phyloP scores from a whole-genome alignment of 331 rosid species.

The Erythrophleum ivorense region DNA sequence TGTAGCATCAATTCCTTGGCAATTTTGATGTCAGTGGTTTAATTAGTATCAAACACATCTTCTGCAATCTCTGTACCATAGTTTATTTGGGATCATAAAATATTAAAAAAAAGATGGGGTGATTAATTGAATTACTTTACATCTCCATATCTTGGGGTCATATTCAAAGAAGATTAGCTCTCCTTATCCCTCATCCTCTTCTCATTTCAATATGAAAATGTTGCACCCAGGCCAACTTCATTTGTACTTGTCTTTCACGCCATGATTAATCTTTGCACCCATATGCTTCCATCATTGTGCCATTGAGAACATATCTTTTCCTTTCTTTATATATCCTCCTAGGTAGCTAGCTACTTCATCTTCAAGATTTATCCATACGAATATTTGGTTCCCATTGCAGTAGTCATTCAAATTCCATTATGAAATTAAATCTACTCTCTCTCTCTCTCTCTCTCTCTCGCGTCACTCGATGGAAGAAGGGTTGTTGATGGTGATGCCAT shows the following conservation, averaged over 20 bases:
- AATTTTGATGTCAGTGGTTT: constrained; percentile 32
- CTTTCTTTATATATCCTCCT: background rate
- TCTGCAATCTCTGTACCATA: too few relatives aligned
- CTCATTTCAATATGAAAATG: background rate
- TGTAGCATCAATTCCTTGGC: constrained; percentile 37
- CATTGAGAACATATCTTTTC: background rate
- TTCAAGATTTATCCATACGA: background rate
- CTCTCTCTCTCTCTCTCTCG: background rate
- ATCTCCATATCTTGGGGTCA: constrained; percentile 16
- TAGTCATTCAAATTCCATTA: background rate
- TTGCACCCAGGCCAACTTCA: constrained; percentile 32
- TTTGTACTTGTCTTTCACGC: constrained; percentile 48
- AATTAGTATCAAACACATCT: background rate
- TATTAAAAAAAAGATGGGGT: background rate
- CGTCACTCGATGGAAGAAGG: constrained; percentile 51
- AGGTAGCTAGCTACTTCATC: background rate
- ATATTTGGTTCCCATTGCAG: constrained; percentile 5
- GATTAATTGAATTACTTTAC: background rate
- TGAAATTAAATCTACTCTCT: background rate
- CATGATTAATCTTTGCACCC: constrained; percentile 14
- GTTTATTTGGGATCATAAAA: too few relatives aligned
- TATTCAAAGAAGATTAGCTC: constrained; percentile 44
- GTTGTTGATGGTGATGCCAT: constrained; percentile 32
- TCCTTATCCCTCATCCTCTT: constrained; percentile 35
- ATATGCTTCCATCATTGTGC: background rate